Conservation (phyloP, 2,329 filamentous ascomycete species). For the Cordyceps fumosorosea region DNA sequence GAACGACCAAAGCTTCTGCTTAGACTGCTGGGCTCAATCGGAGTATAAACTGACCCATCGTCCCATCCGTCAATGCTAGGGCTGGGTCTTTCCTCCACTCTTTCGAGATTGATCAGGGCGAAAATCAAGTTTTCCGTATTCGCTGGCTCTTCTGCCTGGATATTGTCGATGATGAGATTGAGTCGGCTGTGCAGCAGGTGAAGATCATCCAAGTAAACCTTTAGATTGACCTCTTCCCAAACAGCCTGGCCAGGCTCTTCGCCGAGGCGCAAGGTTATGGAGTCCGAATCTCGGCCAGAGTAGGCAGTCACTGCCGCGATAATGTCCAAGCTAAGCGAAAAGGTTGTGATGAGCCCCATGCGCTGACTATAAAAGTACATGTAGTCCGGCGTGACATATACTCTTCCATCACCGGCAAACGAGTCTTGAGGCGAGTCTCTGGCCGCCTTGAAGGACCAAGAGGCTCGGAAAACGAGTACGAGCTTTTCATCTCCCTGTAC, state of each 20-base stretch:
- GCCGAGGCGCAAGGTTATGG: constrained; percentile 72
- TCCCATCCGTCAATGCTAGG: constrained; percentile 89
- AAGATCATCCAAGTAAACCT: constrained; percentile 86
- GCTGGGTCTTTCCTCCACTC: constrained; percentile 50
- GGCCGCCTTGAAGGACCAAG: constrained; percentile 58
- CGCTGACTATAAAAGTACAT: constrained; percentile 97
- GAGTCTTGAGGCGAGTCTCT: constrained; percentile 34
- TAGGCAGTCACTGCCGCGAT: constrained; percentile 87
- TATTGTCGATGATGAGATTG: constrained; percentile 77
- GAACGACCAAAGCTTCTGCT: constrained; percentile 31
- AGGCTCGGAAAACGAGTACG: constrained; percentile 85
- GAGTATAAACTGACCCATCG: constrained; percentile 57
- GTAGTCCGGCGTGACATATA: constrained; percentile 80
- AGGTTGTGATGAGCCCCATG: constrained; percentile 81
- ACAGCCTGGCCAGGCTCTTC: constrained; percentile 57
- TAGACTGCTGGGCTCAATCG: constrained; percentile 50
- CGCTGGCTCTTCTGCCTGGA: constrained; percentile 64
- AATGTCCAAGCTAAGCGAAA: constrained; percentile 64
- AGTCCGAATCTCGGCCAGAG: constrained; percentile 86
- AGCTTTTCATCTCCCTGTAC: constrained; percentile 73
- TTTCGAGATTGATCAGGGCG: constrained; percentile 68
- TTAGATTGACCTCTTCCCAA: constrained; percentile 74
- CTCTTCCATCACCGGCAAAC: constrained; percentile 60
- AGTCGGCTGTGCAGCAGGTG: constrained; percentile 74
- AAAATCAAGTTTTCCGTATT: constrained; percentile 64